phyloP scores from a whole-genome alignment of 495 filamentous ascomycete species.

The Hypoxylon lenormandii region DNA sequence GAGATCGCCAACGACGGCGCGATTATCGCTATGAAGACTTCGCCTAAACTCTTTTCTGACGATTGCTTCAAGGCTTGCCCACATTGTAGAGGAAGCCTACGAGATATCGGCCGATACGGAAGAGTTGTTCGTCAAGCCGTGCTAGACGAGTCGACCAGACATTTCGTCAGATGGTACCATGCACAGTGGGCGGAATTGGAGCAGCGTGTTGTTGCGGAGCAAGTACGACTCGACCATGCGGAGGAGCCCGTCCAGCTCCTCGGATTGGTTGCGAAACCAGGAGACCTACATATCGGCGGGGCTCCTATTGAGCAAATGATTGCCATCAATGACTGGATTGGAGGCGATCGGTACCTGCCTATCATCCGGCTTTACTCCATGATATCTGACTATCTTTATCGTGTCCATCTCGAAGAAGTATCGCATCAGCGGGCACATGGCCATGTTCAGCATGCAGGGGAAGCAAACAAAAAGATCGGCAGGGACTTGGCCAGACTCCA shows the following conservation, averaged over 20 bases:
- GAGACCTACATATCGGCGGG: background rate
- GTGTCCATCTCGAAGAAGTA: slow-evolving; percentile 63
- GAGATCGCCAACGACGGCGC: slow-evolving; percentile 50
- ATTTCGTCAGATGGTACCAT: slow-evolving; percentile 65
- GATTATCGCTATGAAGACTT: slow-evolving; percentile 14
- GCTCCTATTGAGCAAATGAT: slow-evolving; percentile 8
- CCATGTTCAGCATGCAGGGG: slow-evolving; percentile 55
- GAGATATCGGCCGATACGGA: slow-evolving; percentile 72
- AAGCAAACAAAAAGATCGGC: slow-evolving; percentile 50
- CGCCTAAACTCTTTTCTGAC: slow-evolving; percentile 61
- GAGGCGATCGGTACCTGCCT: slow-evolving; percentile 6
- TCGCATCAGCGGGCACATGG: slow-evolving; percentile 62
- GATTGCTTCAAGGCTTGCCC: slow-evolving; percentile 68
- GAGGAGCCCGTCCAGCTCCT: background rate
- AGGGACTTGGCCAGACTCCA: slow-evolving; percentile 55
- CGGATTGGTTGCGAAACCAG: background rate
- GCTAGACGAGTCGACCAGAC: slow-evolving; percentile 74
- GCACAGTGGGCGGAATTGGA: slow-evolving; percentile 24
- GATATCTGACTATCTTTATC: slow-evolving; percentile 54
- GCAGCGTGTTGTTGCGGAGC: slow-evolving; percentile 27
- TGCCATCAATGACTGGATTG: slow-evolving; percentile 12
- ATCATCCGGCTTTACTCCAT: slow-evolving; percentile 52
- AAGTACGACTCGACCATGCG: slow-evolving; percentile 16
- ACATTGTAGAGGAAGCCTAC: slow-evolving; percentile 69
- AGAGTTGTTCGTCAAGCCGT: slow-evolving; percentile 70